Evolutionary conservation across 2,329 filamentous ascomycete genomes (phyloP).

Genomic region (Aaosphaeria pasadenensis): DNA sequence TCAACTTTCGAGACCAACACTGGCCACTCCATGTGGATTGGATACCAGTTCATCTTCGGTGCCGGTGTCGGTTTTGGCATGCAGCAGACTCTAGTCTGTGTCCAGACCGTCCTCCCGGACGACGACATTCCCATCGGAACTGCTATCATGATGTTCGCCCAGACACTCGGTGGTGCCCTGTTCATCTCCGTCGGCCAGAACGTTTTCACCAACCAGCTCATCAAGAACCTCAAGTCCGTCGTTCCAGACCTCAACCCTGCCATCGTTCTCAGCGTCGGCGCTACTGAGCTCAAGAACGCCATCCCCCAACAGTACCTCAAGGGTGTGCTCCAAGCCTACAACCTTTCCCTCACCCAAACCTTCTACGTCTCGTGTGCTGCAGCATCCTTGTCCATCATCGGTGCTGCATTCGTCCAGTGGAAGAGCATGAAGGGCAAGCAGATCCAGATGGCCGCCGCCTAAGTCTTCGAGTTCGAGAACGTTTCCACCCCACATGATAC

Average conservation of each 20-base stretch:
- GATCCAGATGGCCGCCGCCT: conserved; percentile 37
- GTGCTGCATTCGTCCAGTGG: conserved; percentile 60
- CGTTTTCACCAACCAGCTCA: conserved; percentile 49
- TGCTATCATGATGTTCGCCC: conserved; percentile 47
- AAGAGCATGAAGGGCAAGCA: conserved; percentile 61
- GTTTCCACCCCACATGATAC: too few species aligned
- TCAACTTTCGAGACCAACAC: conserved; percentile 42
- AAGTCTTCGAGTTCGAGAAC: background rate
- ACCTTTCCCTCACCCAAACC: conserved; percentile 55
- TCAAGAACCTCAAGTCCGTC: conserved; percentile 36
- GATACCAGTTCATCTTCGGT: conserved; percentile 40
- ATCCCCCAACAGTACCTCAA: conserved; percentile 52
- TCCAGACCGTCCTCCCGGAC: conserved; percentile 43
- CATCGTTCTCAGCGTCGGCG: conserved; percentile 47
- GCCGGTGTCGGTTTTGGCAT: conserved; percentile 48
- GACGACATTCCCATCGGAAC: conserved; percentile 47
- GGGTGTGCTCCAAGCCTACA: conserved; percentile 62
- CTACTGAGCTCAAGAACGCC: conserved; percentile 56
- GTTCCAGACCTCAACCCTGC: conserved; percentile 42
- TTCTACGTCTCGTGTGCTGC: conserved; percentile 61
- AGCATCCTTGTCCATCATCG: conserved; percentile 53
- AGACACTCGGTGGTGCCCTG: conserved; percentile 48
- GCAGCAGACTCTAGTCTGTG: conserved; percentile 47
- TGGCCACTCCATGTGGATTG: conserved; percentile 36
- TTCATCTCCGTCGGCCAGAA: conserved; percentile 51